Evolutionary conservation across 352 stramenopile species (phyloP).

Genomic region (Phytophthora megakarya): DNA sequence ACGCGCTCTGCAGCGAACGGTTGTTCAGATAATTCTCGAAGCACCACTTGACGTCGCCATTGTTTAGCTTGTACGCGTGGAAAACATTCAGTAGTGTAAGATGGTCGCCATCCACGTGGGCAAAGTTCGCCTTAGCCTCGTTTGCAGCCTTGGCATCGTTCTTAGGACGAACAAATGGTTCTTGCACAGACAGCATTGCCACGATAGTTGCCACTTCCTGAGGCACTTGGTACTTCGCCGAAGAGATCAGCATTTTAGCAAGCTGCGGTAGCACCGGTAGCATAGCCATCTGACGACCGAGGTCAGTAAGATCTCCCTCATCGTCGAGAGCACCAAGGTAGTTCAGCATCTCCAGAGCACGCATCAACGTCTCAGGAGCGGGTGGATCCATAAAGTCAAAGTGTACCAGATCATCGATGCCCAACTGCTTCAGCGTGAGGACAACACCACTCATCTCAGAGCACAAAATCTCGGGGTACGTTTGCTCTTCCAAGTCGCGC

Average conservation of each 20-base stretch:
- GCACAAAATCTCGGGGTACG: constrained; percentile 98
- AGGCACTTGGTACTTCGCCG: constrained; percentile 95
- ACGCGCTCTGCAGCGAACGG: constrained; percentile 92
- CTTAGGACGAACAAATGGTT: constrained; percentile 96
- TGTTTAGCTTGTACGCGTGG: constrained; percentile 96
- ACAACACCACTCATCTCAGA: constrained; percentile 97
- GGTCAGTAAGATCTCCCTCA: constrained; percentile 95
- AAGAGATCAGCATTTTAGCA: constrained; percentile 97
- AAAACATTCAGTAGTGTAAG: constrained; percentile 98
- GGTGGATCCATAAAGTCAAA: constrained; percentile 99
- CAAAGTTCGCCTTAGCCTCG: constrained; percentile 96
- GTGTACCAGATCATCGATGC: constrained; percentile 99
- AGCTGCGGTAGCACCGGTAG: constrained; percentile 98
- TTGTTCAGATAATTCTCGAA: constrained; percentile 98
- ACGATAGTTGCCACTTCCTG: constrained; percentile 98
- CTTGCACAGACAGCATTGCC: constrained; percentile 95
- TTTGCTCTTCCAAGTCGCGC: constrained; percentile 98
- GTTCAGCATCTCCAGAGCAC: constrained; percentile 98
- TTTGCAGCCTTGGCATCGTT: constrained; percentile 96
- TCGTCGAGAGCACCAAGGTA: constrained; percentile 98
- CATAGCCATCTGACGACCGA: constrained; percentile 94
- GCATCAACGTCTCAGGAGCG: constrained; percentile 98
- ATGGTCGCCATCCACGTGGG: constrained; percentile 96
- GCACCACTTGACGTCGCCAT: constrained; percentile 94
- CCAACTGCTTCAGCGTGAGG: constrained; percentile 97